Evolutionary conservation across 2,329 filamentous ascomycete species (phyloP).

Genomic region (Ramularia endophylla): DNA sequence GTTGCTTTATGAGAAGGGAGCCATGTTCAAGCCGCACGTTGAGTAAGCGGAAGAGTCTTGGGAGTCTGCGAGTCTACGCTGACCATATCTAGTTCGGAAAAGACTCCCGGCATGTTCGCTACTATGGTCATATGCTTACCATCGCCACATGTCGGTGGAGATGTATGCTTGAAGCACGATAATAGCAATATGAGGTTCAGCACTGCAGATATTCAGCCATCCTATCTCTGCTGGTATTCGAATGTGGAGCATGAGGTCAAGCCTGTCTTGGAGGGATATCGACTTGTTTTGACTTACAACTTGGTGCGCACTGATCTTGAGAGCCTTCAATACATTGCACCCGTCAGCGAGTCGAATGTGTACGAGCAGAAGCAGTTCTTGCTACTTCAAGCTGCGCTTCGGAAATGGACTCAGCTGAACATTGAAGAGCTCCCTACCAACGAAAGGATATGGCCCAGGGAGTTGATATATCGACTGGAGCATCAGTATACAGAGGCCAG

Average conservation of each 20-base stretch:
- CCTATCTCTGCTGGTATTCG: too few species aligned
- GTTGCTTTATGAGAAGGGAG: constrained; percentile 19
- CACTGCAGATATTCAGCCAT: too few species aligned
- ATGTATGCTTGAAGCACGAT: constrained; percentile 10
- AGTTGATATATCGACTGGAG: constrained; percentile 23
- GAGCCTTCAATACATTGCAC: too few species aligned
- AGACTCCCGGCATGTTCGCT: constrained; percentile 19
- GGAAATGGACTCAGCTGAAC: background rate
- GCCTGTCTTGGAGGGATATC: constrained; percentile 43
- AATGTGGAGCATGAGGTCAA: constrained; percentile 50
- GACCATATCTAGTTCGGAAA: too few species aligned
- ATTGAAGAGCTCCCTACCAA: background rate
- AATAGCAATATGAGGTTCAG: too few species aligned
- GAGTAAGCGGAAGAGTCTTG: too few species aligned
- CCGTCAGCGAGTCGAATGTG: too few species aligned
- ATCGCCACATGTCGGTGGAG: constrained; percentile 17
- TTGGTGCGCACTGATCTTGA: too few species aligned
- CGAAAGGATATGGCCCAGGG: background rate
- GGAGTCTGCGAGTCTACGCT: too few species aligned
- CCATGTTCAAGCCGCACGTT: constrained; percentile 19
- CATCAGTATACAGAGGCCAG: constrained; percentile 25
- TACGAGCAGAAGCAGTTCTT: background rate
- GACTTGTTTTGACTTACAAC: constrained; percentile 50
- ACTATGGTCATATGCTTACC: constrained; percentile 21
- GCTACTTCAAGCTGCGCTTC: background rate